Evolutionary conservation across 2,329 filamentous ascomycete species (phyloP).

Genomic region (Pseudogymnoascus pannorum): DNA sequence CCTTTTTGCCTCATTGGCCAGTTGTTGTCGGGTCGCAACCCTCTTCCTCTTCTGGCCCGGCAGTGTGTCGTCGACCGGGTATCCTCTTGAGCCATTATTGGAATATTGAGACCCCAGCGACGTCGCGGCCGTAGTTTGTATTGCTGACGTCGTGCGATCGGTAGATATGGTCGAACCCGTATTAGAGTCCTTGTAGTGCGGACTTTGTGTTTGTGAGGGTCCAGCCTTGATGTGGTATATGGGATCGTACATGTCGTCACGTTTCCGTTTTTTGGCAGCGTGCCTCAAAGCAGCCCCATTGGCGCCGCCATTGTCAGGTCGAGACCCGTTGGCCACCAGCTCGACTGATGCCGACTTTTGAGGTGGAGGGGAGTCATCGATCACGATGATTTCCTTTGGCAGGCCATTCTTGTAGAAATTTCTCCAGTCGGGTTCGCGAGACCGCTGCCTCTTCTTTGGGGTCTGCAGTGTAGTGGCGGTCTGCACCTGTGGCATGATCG

Average conservation of each 20-base stretch:
- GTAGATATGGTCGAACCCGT: conserved; percentile 70
- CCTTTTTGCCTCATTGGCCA: conserved; percentile 74
- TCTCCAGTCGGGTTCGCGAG: conserved; percentile 64
- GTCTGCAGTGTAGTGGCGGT: conserved; percentile 22
- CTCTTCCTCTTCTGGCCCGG: conserved; percentile 88
- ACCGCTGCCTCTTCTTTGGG: conserved; percentile 32
- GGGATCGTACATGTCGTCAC: conserved; percentile 57
- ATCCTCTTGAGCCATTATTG: conserved; percentile 48
- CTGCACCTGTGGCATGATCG: not conserved
- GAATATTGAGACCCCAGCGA: conserved; percentile 65
- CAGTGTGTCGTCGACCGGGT: conserved; percentile 58
- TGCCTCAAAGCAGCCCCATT: conserved; percentile 36
- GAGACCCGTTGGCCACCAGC: conserved; percentile 34
- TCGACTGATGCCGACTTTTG: conserved; percentile 26
- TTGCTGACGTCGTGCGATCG: conserved; percentile 71
- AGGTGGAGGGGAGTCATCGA: conserved; percentile 58
- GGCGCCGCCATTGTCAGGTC: conserved; percentile 26
- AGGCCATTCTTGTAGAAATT: conserved; percentile 77
- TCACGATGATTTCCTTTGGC: conserved; percentile 79
- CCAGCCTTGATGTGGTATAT: conserved; percentile 63
- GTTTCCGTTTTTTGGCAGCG: conserved; percentile 64
- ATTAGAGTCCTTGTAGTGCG: conserved; percentile 58
- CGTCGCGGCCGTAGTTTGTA: conserved; percentile 83
- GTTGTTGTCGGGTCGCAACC: conserved; percentile 64
- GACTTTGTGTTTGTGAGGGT: conserved; percentile 65